Conservation (phyloP, 2,329 filamentous ascomycete species). For the Fusarium sp. region DNA sequence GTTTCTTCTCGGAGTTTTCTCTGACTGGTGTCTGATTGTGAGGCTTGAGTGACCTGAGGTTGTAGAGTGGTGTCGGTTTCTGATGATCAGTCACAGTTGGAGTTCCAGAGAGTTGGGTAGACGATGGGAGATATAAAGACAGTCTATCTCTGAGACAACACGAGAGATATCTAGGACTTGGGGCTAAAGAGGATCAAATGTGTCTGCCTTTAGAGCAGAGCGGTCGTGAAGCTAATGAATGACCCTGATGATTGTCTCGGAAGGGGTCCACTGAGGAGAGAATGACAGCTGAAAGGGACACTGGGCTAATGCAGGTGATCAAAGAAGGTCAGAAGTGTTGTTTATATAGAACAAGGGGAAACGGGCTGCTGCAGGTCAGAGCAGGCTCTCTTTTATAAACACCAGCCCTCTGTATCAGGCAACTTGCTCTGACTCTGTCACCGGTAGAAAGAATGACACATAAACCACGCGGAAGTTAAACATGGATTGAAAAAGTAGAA, state of each 20-base stretch:
- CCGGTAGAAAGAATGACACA: not conserved
- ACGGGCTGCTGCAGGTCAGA: not conserved
- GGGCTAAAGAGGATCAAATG: constrained; percentile 17
- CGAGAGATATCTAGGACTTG: constrained; percentile 6
- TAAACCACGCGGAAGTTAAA: constrained; percentile 19
- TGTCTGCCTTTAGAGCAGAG: constrained; percentile 13
- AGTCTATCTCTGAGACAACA: constrained; percentile 4
- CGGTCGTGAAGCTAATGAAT: constrained; percentile 23
- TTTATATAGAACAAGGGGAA: constrained; percentile 15
- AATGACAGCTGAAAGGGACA: constrained; percentile 39
- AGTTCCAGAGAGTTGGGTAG: constrained; percentile 4
- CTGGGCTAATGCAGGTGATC: constrained; percentile 44
- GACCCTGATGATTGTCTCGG: constrained; percentile 40
- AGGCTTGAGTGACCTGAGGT: constrained; percentile 4
- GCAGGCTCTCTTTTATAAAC: constrained; percentile 15
- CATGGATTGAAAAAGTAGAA: not conserved
- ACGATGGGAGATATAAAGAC: constrained; percentile 17
- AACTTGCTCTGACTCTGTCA: constrained; percentile 16
- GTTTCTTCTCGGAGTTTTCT: not conserved
- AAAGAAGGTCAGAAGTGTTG: constrained; percentile 40
- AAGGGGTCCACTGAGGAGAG: constrained; percentile 26
- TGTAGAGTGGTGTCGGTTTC: not conserved
- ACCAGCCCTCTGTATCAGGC: constrained; percentile 1
- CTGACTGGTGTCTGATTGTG: not conserved
- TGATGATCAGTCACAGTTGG: not conserved